phyloP scores from a whole-genome alignment of 495 filamentous ascomycete genomes.

The Xylaria curta region DNA sequence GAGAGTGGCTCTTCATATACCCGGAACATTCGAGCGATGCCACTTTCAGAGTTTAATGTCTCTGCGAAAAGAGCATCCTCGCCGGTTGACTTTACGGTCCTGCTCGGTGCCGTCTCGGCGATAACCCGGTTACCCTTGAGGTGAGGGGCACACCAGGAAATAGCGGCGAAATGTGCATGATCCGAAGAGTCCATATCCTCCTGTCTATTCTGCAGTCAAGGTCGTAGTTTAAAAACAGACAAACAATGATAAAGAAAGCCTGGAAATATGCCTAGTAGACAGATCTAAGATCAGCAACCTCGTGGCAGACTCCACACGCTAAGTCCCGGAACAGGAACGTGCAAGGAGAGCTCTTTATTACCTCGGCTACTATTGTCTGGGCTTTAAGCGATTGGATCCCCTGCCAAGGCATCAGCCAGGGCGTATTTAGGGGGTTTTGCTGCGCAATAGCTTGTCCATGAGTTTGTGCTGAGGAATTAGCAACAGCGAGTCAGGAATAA shows the following conservation, averaged over 20 bases:
- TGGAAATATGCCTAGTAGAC: background rate
- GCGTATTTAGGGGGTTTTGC: background rate
- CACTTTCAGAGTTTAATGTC: conserved; percentile 59
- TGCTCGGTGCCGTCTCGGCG: conserved; percentile 46
- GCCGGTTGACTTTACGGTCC: conserved; percentile 47
- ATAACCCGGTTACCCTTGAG: conserved; percentile 49
- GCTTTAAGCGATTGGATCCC: too few relatives aligned
- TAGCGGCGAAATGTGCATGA: conserved; percentile 55
- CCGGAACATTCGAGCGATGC: conserved; percentile 57
- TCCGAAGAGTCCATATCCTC: conserved; percentile 36
- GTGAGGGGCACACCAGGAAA: conserved; percentile 64
- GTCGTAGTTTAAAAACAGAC: background rate
- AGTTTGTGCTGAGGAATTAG: too few relatives aligned
- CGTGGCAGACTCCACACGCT: background rate
- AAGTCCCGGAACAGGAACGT: background rate
- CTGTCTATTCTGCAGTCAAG: background rate
- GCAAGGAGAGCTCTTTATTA: background rate
- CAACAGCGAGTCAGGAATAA: background rate
- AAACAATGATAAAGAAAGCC: background rate
- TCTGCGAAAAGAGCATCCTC: conserved; percentile 64
- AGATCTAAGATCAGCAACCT: background rate
- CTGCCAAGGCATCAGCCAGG: background rate
- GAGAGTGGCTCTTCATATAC: conserved; percentile 47
- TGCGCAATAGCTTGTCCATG: too few relatives aligned
- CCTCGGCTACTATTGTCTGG: too few relatives aligned